Conservation (phyloP, 441 rosid genomes). For the Corymbia calophylla region DNA sequence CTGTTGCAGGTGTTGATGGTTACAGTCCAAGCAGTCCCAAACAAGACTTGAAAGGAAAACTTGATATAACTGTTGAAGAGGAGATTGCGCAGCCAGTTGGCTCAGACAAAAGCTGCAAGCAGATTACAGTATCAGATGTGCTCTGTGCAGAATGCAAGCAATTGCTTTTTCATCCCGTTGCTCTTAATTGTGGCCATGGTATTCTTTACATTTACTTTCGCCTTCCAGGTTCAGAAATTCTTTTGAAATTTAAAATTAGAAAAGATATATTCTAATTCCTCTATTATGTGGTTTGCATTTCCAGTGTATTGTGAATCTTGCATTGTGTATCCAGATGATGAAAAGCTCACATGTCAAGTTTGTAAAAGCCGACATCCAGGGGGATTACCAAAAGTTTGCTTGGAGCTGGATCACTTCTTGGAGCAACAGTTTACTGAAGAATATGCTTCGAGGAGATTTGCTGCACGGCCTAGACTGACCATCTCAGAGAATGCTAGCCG, state of each 20-base stretch:
- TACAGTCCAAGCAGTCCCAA: neutral
- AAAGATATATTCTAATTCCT: neutral
- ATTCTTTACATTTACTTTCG: slow-evolving; percentile 3
- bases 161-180: slow-evolving; percentile 48
- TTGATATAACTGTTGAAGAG: neutral
- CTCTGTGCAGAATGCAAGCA: slow-evolving; percentile 62
- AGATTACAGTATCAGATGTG: slow-evolving; percentile 38
- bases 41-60: neutral
- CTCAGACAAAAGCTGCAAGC: slow-evolving; percentile 6
- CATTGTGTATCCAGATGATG: slow-evolving; percentile 20
- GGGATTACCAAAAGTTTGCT: slow-evolving; percentile 52
- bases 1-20: neutral
- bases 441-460: slow-evolving; percentile 42
- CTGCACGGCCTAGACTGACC: slow-evolving; percentile 26
- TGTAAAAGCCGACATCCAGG: slow-evolving; percentile 58
- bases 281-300: neutral
- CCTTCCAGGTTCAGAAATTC: neutral
- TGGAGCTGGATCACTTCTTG: slow-evolving; percentile 57
- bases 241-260: neutral
- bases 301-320: slow-evolving; percentile 73
- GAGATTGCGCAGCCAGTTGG: slow-evolving; percentile 3
- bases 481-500: slow-evolving; percentile 8
- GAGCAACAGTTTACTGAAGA: slow-evolving; percentile 45
- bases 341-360: slow-evolving; percentile 48
- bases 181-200: slow-evolving; percentile 93